phyloP scores from a whole-genome alignment of 2,329 filamentous ascomycete species.

The Fusarium sp. region DNA sequence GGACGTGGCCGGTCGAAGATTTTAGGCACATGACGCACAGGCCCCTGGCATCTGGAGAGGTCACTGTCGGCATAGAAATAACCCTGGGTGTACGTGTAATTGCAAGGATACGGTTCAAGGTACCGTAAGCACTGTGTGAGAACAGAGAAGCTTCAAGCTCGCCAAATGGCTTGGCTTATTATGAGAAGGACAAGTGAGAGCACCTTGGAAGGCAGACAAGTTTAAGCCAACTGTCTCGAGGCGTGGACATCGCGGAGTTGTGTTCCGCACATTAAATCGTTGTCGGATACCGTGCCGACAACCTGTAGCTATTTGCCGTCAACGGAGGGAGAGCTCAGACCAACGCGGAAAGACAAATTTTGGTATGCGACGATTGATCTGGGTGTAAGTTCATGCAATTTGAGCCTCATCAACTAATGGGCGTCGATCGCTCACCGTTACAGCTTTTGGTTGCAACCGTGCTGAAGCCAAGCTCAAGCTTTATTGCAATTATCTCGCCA shows the following conservation, averaged over 20 bases:
- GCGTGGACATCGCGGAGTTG: slow-evolving; percentile 9
- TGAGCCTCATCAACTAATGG: slow-evolving; percentile 34
- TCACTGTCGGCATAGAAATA: slow-evolving; percentile 32
- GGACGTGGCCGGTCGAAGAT: slow-evolving; percentile 41
- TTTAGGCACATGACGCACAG: slow-evolving; percentile 41
- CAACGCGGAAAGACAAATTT: slow-evolving; percentile 1
- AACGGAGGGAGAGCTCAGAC: slow-evolving; percentile 5
- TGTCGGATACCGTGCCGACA: slow-evolving; percentile 11
- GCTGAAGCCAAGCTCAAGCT: slow-evolving; percentile 31
- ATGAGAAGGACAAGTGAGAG: slow-evolving; percentile 20
- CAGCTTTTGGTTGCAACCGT: slow-evolving; percentile 19
- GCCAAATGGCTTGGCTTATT: slow-evolving; percentile 3
- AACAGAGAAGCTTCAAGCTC: slow-evolving; percentile 12
- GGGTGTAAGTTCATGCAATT: slow-evolving; percentile 21
- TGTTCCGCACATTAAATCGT: slow-evolving; percentile 16
- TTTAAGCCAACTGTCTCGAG: background rate
- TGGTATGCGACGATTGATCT: slow-evolving; percentile 29
- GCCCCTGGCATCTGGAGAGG: slow-evolving; percentile 19
- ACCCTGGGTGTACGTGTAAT: slow-evolving; percentile 25
- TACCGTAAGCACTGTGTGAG: slow-evolving; percentile 25
- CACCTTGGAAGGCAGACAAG: slow-evolving; percentile 9
- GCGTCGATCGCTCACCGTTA: slow-evolving; percentile 16
- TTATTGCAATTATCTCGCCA: background rate
- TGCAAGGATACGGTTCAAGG: slow-evolving; percentile 7
- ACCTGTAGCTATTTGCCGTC: background rate